These are phyloP conservation scores for Cercospora berteroae DNA, from an alignment of 2,329 filamentous ascomycete genomes.

Conservation along the genomic window DNA sequence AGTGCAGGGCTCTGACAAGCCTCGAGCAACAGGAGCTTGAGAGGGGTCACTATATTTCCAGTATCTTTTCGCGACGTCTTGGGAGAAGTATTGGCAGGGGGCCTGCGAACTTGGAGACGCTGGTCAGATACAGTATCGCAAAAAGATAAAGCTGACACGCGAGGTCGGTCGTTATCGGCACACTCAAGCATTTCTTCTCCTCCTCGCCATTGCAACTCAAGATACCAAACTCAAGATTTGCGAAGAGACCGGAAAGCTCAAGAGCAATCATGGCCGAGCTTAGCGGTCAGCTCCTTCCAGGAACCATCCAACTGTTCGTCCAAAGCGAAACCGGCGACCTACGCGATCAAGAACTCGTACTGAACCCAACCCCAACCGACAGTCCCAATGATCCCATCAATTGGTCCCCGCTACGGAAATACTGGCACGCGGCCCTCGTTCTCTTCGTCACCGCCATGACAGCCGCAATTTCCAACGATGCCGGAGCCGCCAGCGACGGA, in stretches of 20 bases:
- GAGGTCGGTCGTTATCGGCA: background rate
- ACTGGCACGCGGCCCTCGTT: constrained; percentile 47
- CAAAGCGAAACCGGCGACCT: constrained; percentile 20
- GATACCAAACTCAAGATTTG: too few species aligned
- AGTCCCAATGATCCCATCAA: constrained; percentile 37
- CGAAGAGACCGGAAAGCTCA: too few species aligned
- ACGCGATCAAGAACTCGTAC: constrained; percentile 47
- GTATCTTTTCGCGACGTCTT: too few species aligned
- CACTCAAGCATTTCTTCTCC: background rate
- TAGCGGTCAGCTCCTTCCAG: constrained; percentile 22
- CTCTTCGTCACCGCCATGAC: constrained; percentile 56
- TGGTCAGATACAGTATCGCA: too few species aligned
- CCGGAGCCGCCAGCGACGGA: constrained; percentile 52
- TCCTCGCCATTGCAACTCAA: too few species aligned
- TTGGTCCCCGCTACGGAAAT: constrained; percentile 33
- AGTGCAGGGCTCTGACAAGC: too few species aligned
- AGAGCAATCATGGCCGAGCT: constrained; percentile 25
- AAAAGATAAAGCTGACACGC: constrained; percentile 4
- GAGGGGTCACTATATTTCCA: too few species aligned
- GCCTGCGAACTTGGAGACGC: too few species aligned
- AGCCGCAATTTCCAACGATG: constrained; percentile 57
- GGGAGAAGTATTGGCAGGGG: too few species aligned
- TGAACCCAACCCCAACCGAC: constrained; percentile 52
- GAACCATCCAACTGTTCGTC: constrained; percentile 27
- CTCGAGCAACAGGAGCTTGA: too few species aligned